phyloP scores from a whole-genome alignment of 2,329 filamentous ascomycete genomes.

The Periconia digitata region DNA sequence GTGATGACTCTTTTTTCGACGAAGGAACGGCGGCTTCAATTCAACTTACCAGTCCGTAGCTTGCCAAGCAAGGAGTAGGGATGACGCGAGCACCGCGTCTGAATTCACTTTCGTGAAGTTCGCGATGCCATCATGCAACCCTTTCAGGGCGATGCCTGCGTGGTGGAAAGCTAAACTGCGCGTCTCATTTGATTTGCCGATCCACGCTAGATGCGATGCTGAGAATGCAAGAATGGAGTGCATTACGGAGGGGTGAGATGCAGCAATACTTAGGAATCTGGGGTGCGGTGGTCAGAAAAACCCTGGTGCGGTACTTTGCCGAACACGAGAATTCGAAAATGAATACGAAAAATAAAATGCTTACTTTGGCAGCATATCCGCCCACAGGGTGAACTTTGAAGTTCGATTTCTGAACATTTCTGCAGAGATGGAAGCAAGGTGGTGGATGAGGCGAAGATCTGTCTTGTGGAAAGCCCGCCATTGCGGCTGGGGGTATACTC shows the following conservation, averaged over 20 bases:
- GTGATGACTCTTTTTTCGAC: not conserved
- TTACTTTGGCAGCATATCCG: constrained; percentile 87
- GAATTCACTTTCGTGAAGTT: constrained; percentile 83
- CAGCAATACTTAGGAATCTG: constrained; percentile 80
- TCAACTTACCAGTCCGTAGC: constrained; percentile 83
- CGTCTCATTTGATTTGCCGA: constrained; percentile 81
- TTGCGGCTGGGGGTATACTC: constrained; percentile 72
- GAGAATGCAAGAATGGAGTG: constrained; percentile 89
- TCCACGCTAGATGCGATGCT: constrained; percentile 89
- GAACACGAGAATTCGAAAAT: constrained; percentile 26
- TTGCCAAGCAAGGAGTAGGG: constrained; percentile 92
- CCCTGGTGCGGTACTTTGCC: constrained; percentile 15
- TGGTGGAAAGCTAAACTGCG: constrained; percentile 89
- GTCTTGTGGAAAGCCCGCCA: constrained; percentile 73
- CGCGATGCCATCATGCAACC: constrained; percentile 83
- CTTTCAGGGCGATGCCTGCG: constrained; percentile 80
- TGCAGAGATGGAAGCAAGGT: constrained; percentile 82
- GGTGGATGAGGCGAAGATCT: constrained; percentile 86
- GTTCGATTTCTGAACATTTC: constrained; percentile 77
- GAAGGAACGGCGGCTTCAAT: not conserved
- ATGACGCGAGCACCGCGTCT: constrained; percentile 88
- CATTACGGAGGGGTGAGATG: constrained; percentile 87
- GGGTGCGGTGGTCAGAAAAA: constrained; percentile 31
- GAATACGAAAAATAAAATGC: constrained; percentile 40
- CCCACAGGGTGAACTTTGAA: constrained; percentile 88